phyloP scores from a whole-genome alignment of 768 basidiomycete species.

The Naematelia encephala region DNA sequence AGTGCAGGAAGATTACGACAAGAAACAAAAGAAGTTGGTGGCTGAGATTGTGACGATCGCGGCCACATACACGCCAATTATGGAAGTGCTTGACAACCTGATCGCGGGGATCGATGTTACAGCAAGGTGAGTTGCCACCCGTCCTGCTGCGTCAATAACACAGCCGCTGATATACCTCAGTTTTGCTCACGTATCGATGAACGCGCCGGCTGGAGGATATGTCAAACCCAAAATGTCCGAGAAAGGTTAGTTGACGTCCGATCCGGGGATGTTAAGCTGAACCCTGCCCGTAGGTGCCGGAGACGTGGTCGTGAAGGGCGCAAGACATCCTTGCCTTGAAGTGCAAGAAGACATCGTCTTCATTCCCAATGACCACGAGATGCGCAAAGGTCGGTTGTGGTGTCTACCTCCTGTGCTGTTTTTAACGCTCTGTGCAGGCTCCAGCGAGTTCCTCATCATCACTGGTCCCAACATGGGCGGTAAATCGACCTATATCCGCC shows the following conservation, averaged over 20 bases:
- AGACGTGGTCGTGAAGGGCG: conserved; percentile 73
- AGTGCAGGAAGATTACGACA: conserved; percentile 65
- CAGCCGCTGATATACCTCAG: conserved; percentile 1
- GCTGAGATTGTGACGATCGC: conserved; percentile 92
- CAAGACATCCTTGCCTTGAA: conserved; percentile 93
- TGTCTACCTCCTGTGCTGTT: not conserved
- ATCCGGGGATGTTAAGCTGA: conserved; percentile 1
- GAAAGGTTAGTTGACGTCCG: conserved; percentile 59
- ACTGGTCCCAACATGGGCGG: conserved; percentile 99
- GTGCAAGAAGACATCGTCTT: conserved; percentile 93
- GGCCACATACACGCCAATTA: conserved; percentile 88
- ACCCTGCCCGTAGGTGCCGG: conserved; percentile 64
- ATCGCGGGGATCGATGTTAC: conserved; percentile 91
- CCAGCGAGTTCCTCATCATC: conserved; percentile 92
- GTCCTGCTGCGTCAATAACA: too few species aligned
- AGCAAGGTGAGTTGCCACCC: conserved; percentile 60
- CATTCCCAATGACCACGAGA: conserved; percentile 91
- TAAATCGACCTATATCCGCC: conserved; percentile 90
- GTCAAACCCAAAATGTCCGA: conserved; percentile 76
- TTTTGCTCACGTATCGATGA: conserved; percentile 85
- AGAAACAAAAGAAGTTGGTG: conserved; percentile 74
- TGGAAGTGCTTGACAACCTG: conserved; percentile 76
- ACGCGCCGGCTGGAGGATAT: conserved; percentile 74
- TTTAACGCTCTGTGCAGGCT: conserved; percentile 55
- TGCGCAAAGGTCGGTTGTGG: conserved; percentile 68